A percentile compares a stretch with the other conserved stretches of the same genome.
phyloP scores from a whole-genome alignment of 73 alveolate species.

The Paramecium bursaria region DNA sequence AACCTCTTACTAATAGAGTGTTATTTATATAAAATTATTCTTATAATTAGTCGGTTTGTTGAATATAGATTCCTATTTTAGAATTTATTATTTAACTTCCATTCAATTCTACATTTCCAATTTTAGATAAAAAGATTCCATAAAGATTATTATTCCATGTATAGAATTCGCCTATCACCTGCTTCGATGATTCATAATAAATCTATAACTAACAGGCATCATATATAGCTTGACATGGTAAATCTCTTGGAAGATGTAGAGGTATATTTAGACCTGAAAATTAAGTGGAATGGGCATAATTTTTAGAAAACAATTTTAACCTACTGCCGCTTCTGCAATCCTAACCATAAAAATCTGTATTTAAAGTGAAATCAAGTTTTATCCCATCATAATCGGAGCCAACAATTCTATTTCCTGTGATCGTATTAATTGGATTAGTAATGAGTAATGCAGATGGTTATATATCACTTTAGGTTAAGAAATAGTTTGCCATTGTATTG shows the following conservation, averaged over 20 bases:
- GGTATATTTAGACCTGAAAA: conserved; percentile 83
- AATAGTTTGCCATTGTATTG: conserved; percentile 30
- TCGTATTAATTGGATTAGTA: conserved; percentile 83
- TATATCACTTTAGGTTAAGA: conserved; percentile 79
- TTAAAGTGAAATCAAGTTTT: conserved; percentile 77
- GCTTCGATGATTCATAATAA: too few species aligned
- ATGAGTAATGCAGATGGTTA: conserved; percentile 89
- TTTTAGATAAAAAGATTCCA: too few species aligned
- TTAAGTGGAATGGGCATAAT: conserved; percentile 89
- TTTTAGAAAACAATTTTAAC: conserved; percentile 77
- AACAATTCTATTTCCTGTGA: conserved; percentile 82
- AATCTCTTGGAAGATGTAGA: conserved; percentile 70
- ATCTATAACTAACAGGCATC: too few species aligned
- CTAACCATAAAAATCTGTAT: too few species aligned
- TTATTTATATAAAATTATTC: too few species aligned
- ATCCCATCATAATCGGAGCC: conserved; percentile 91
- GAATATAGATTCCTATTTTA: too few species aligned
- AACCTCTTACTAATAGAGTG: too few species aligned
- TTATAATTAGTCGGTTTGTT: too few species aligned
- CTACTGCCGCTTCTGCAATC: conserved; percentile 79
- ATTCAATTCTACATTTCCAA: too few species aligned
- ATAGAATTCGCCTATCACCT: too few species aligned
- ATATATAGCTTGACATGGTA: conserved; percentile 68
- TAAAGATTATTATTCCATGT: conserved; percentile 80
- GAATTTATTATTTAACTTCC: too few species aligned